Conservation (phyloP, 768 basidiomycete genomes). For the Mycena alexandri region DNA sequence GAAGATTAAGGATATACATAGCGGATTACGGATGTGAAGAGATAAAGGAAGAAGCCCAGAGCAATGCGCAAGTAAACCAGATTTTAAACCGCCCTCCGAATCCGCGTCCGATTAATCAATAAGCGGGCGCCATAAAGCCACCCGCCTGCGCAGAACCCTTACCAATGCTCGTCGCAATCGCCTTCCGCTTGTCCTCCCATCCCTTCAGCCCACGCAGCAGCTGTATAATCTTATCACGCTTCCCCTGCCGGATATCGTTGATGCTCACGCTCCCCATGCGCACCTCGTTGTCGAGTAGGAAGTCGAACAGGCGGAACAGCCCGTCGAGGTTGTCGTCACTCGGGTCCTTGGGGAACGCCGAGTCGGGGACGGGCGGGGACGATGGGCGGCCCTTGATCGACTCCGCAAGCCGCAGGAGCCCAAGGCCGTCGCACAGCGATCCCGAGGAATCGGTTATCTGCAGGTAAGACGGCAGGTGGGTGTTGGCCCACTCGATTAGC, state of each 20-base stretch:
- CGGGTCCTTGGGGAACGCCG: conserved; percentile 76
- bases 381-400: conserved; percentile 75
- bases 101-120: no score
- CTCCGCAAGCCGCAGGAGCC: conserved; percentile 89
- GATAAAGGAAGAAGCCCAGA: not conserved
- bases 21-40: conserved; percentile 13
- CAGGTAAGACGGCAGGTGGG: conserved; percentile 74
- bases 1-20: conserved; percentile 21
- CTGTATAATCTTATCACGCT: conserved; percentile 84
- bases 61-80: conserved; percentile 1
- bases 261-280: conserved; percentile 94
- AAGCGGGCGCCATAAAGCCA: conserved; percentile 50
- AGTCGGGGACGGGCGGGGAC: conserved; percentile 81
- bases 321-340: conserved; percentile 89
- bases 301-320: conserved; percentile 91
- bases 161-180: conserved; percentile 67
- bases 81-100: conserved; percentile 1
- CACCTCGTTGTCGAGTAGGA: conserved; percentile 91
- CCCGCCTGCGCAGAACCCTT: conserved; percentile 52
- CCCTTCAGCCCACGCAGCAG: conserved; percentile 80
- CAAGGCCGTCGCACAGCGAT: conserved; percentile 74
- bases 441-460: conserved; percentile 65
- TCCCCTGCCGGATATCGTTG: conserved; percentile 90
- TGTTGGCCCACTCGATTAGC: conserved; percentile 93
- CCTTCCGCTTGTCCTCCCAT: conserved; percentile 84